A percentile compares a stretch with the other conserved stretches of the same genome.
Conservation (phyloP, 352 stramenopile genomes). For the Aphanomyces invadans region DNA sequence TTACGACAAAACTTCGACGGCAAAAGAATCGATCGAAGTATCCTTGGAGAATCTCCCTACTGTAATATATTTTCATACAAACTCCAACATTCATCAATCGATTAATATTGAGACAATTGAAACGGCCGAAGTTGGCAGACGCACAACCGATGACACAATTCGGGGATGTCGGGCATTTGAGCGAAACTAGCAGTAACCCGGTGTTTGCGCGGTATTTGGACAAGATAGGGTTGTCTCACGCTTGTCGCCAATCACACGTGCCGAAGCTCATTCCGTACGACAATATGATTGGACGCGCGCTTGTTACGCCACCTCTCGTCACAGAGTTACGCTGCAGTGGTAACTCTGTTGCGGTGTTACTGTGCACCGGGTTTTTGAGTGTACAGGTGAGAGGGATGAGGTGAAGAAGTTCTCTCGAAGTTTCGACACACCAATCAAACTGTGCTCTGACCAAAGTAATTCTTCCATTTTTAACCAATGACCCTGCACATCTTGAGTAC, state of each 20-base stretch:
- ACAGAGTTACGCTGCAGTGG: neutral
- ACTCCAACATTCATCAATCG: neutral
- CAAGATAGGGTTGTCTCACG: neutral
- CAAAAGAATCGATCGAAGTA: neutral
- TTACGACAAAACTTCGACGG: neutral
- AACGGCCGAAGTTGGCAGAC: conserved; percentile 4
- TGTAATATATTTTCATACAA: neutral
- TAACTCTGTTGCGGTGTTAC: neutral
- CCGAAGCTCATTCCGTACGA: neutral
- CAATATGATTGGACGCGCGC: neutral
- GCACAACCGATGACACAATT: neutral
- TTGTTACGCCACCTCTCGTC: neutral
- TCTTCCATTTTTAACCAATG: neutral
- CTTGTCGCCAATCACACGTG: neutral
- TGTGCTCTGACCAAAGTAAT: neutral
- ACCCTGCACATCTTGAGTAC: neutral
- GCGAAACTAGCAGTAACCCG: neutral
- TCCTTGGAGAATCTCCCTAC: conserved; percentile 10
- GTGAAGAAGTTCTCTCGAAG: conserved; percentile 9
- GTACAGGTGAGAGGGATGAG: conserved; percentile 5
- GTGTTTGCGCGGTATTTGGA: neutral
- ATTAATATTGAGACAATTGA: neutral
- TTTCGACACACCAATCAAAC: neutral
- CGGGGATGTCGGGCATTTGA: neutral
- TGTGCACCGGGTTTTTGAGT: neutral